A percentile compares a stretch with the other conserved stretches of the same genome.
Evolutionary conservation across 352 stramenopile species (phyloP).

Genomic region (Globisporangium cystogenes): DNA sequence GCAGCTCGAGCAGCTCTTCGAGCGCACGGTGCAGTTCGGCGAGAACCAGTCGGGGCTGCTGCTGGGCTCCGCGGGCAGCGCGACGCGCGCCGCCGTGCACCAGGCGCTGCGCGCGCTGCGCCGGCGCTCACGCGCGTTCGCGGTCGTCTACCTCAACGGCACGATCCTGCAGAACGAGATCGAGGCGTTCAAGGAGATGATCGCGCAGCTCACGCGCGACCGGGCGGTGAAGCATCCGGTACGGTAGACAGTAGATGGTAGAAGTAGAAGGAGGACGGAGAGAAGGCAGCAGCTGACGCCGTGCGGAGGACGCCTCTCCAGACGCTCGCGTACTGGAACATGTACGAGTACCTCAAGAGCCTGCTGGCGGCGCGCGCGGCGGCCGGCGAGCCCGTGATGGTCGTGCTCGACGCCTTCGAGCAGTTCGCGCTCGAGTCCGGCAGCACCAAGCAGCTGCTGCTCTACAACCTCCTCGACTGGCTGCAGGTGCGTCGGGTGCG

Average conservation of each 20-base stretch:
- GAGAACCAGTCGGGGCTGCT: conserved; percentile 80
- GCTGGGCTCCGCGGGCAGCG: conserved; percentile 46
- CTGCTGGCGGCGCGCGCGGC: conserved; percentile 50
- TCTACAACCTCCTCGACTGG: conserved; percentile 87
- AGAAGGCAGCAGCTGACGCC: no score
- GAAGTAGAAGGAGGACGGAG: no score
- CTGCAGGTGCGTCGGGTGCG: conserved; percentile 41
- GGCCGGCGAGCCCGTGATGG: conserved; percentile 47
- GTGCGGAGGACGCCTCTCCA: conserved; percentile 5
- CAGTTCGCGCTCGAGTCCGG: conserved; percentile 61
- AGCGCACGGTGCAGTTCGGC: conserved; percentile 58
- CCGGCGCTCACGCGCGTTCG: conserved; percentile 31
- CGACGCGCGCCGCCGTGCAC: conserved; percentile 43
- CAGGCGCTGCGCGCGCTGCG: conserved; percentile 48
- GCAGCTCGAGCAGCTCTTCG: conserved; percentile 57
- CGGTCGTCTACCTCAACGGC: conserved; percentile 70
- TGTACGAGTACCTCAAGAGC: conserved; percentile 78
- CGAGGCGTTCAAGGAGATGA: conserved; percentile 82
- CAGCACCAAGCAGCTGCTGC: conserved; percentile 69
- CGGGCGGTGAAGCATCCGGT: conserved; percentile 60
- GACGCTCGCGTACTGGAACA: conserved; percentile 71
- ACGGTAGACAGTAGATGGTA: no score
- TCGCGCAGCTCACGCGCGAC: conserved; percentile 52
- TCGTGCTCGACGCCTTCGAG: conserved; percentile 72
- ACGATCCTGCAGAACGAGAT: conserved; percentile 78